Percentiles rank a stretch among this genome's conserved stretches.
phyloP scores from a whole-genome alignment of 176 grass and related monocot genomes.

The Triticum turgidum region DNA sequence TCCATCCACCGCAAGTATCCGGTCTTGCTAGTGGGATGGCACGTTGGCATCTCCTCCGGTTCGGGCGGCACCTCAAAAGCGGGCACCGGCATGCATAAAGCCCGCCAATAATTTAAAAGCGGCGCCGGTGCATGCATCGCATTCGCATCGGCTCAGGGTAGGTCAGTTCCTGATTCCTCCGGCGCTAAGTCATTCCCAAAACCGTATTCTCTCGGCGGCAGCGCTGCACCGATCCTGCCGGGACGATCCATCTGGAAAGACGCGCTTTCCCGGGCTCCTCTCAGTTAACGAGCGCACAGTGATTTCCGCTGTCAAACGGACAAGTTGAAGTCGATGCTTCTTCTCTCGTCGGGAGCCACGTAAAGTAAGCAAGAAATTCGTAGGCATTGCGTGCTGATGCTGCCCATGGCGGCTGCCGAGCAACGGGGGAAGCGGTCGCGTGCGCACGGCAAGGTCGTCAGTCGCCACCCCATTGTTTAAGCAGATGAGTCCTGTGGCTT shows the following conservation, averaged over 20 bases:
- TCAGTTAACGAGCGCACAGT: neutral
- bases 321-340: neutral
- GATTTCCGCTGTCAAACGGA: neutral
- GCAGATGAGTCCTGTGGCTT: neutral
- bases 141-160: neutral
- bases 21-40: neutral
- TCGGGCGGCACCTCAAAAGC: slow-evolving; percentile 32
- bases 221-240: neutral
- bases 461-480: neutral
- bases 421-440: slow-evolving; percentile 22
- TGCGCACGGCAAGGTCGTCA: neutral
- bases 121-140: neutral
- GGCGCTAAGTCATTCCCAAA: slow-evolving; percentile 33
- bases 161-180: slow-evolving; percentile 31
- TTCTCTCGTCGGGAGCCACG: neutral
- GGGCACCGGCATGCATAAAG: slow-evolving; percentile 5
- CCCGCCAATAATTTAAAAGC: neutral
- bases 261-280: slow-evolving; percentile 1
- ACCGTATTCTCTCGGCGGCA: neutral
- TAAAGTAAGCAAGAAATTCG: too few relatives aligned
- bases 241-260: neutral
- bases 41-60: slow-evolving; percentile 6
- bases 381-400: slow-evolving; percentile 20
- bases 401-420: slow-evolving; percentile 29
- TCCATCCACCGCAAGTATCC: neutral